Base-by-base conservation (phyloP, 1,139 yeast genomes). In the Kazachstania sp. region DNA sequence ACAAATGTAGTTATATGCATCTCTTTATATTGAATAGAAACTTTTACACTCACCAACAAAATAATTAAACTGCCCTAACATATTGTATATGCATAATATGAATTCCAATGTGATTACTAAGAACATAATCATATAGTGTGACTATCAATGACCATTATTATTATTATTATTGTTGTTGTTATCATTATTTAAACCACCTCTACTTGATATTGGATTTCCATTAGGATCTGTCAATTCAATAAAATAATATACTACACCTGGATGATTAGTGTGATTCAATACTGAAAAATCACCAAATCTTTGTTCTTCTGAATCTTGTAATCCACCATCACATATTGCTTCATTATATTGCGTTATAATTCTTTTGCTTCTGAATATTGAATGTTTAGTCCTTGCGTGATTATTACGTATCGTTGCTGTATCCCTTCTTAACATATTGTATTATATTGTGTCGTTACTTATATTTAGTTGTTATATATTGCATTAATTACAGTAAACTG, bases 221-320 rank as follows among this genome's bases (percentile, higher is more conserved):
- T 28, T 38, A 12, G 51, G 48, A 32, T 44, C 43, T 11, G 41
- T 35, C 11, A 52, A 15, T 35, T 52, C 48, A 5, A 53, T 44
- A 26, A 53, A 51, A 39, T 53, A 53, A 40, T 53, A 53, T 3
- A 53, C 47, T 2, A 52, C 52, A 6, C 51, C 51, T 1, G 55
- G 56, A 26, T 50, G 50, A n/a, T 45, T 45, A 20, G 43, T 46
- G 30, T 51, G 54, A 35, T 51, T 48, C 29, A 46, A 32, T 13
- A 51, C 51, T 13, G 48, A 41, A 28, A 52, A 52, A 32, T 46
- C 51, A 7, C 56, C 56, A 8, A 34, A 45, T 15, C 19, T 2
- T 26, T 37, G 8, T 38, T 16, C 29, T 40, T 11, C 15, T 19
- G 36, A 7, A 15, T 32, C 36, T 5, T 16, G 36, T 13, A 18